Evolutionary conservation across 768 basidiomycete species (phyloP), one percentile per base, ranked within the genome.

Genomic region (Paxillus involutus): DNA sequence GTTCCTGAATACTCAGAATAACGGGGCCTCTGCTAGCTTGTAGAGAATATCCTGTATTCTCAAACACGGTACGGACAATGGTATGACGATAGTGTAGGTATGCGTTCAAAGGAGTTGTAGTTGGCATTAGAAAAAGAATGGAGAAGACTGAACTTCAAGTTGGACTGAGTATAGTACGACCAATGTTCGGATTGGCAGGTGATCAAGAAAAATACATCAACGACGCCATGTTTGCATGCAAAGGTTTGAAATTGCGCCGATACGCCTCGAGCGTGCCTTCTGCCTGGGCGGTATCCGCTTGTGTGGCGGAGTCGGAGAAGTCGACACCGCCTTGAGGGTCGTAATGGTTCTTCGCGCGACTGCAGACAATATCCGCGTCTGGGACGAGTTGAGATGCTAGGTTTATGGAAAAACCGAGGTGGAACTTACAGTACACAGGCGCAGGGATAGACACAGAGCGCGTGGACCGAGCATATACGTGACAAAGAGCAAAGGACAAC

Each of bases 361-460:
- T 77, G 64, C 90, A 92, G 17, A 84, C 77, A 21, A 86, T 88
- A 63, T 91, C 87, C 8, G 88, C 89, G 64, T 91, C 89, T 90
- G 56, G 29, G 37, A 52, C 24, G 14, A 42, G 17, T 35, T 51
- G n/a, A 57, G 56, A 35, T 9, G 19, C 40, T 16, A 36, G 2
- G 30, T 41, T 40, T 49, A 29, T 3, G 16, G 51, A 2, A 24
- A 12, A 14, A 47, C 35, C 2, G 10, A 6, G 3, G 33, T 36
- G 13, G 1, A 24, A 68, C 85, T 62, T 62, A 90, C 89, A 91
- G 59, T 91, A 91, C 0, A 91, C 88, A 0, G 89, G 89, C 0
- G 89, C 89, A 0, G 89, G 89, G 47, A 91, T 90, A 0, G 89
- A 91, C 1, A 91, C 89, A 0, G 88, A 88, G 21, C 89, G 83